phyloP scores from a whole-genome alignment of 1,284 basidiomycete species.

The Porodaedalea pini region DNA sequence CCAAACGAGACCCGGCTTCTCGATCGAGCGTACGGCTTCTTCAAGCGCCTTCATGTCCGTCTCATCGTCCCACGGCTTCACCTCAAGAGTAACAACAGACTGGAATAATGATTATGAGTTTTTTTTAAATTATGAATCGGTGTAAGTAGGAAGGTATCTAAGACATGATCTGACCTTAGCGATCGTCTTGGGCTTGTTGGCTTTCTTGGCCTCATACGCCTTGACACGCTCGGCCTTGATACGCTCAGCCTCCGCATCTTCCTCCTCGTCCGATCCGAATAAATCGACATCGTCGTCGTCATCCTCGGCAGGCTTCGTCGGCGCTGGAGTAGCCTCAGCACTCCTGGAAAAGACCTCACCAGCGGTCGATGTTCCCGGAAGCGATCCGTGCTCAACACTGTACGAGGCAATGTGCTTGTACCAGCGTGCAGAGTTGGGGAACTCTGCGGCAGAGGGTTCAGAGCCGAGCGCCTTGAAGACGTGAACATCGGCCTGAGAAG shows the following conservation, averaged over 20 bases:
- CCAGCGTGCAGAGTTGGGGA: conserved; percentile 88
- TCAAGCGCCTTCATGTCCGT: conserved; percentile 94
- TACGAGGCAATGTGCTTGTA: conserved; percentile 93
- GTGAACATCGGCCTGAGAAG: conserved; percentile 95
- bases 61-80: conserved; percentile 99
- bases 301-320: conserved; percentile 52
- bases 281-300: conserved; percentile 93
- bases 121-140: conserved; percentile 13
- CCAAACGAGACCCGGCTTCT: conserved; percentile 94
- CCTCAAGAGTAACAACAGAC: conserved; percentile 94
- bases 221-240: conserved; percentile 96
- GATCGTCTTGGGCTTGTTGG: conserved; percentile 81
- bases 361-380: conserved; percentile 83
- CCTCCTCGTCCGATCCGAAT: conserved; percentile 88
- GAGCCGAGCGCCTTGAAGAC: conserved; percentile 80
- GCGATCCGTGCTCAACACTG: conserved; percentile 69
- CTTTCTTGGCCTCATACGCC: conserved; percentile 92
- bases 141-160: conserved; percentile 9
- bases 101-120: conserved; percentile 32
- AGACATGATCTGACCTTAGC: conserved; percentile 69
- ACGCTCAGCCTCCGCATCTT: conserved; percentile 89
- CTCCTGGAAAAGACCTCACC: conserved; percentile 68
- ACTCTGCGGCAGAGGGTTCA: conserved; percentile 61
- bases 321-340: conserved; percentile 38
- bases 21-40: conserved; percentile 78